Evolutionary conservation across 768 basidiomycete species (phyloP).

Genomic region (Boletus reticuloceps): DNA sequence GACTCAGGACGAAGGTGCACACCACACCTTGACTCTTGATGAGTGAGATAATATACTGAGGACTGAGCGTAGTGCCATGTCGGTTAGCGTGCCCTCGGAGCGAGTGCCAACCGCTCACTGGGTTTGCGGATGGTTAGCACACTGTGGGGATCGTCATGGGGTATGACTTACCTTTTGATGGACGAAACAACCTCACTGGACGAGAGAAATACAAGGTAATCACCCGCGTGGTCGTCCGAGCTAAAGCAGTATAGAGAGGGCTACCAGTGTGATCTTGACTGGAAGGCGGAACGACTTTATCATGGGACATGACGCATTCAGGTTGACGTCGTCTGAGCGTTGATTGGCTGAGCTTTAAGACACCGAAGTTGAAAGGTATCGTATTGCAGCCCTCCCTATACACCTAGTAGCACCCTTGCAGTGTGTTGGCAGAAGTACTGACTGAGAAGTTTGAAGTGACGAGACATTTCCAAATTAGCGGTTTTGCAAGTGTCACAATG

Average conservation of each 20-base stretch:
- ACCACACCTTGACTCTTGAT: slow-evolving; percentile 69
- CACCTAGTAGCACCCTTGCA: neutral
- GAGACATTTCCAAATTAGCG: neutral
- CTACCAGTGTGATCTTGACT: slow-evolving; percentile 30
- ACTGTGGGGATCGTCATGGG: neutral
- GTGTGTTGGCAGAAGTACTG: neutral
- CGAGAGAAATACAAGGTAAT: slow-evolving; percentile 74
- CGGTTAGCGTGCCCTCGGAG: slow-evolving; percentile 56
- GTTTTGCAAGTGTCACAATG: no score
- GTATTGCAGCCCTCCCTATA: no score
- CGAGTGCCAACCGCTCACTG: slow-evolving; percentile 79
- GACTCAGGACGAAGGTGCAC: neutral
- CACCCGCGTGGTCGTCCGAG: slow-evolving; percentile 59
- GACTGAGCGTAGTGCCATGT: slow-evolving; percentile 50
- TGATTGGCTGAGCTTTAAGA: neutral
- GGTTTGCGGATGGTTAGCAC: slow-evolving; percentile 5
- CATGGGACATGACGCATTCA: slow-evolving; percentile 26
- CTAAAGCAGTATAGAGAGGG: slow-evolving; percentile 55
- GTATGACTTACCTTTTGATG: slow-evolving; percentile 59
- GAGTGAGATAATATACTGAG: slow-evolving; percentile 55
- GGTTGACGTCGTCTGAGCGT: no score
- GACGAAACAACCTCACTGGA: slow-evolving; percentile 75
- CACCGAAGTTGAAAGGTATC: neutral
- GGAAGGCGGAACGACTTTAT: slow-evolving; percentile 2
- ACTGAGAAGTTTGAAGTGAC: neutral